phyloP scores from a whole-genome alignment of 2,329 filamentous ascomycete genomes.

The Diaporthe ampelina region DNA sequence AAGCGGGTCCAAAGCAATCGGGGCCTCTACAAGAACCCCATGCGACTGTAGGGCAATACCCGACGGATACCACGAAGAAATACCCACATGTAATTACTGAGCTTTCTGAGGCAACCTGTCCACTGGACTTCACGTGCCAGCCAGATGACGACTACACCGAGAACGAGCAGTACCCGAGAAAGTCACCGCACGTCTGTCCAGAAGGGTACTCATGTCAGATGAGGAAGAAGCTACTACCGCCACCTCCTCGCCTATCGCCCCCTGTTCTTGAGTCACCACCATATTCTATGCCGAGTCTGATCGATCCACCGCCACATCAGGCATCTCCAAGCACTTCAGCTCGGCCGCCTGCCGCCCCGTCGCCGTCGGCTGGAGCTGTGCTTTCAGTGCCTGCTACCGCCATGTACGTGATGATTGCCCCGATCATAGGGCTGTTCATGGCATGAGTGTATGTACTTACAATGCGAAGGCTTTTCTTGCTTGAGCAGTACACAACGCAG shows the following conservation, averaged over 20 bases:
- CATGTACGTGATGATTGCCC: not conserved
- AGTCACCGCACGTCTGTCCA: constrained; percentile 7
- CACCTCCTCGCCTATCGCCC: not conserved
- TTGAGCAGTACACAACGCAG: not conserved
- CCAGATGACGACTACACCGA: not conserved
- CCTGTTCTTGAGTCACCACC: not conserved
- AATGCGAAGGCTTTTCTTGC: not conserved
- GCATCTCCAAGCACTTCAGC: not conserved
- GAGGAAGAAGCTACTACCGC: not conserved
- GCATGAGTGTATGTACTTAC: not conserved
- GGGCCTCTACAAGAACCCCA: no score
- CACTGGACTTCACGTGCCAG: constrained; percentile 7
- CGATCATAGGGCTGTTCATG: not conserved
- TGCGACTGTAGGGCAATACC: no score
- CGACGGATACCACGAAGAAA: not conserved
- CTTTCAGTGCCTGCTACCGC: not conserved
- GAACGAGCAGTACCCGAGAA: not conserved
- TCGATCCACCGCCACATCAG: not conserved
- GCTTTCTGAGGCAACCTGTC: constrained; percentile 4
- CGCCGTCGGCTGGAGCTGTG: not conserved
- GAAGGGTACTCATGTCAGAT: constrained; percentile 28
- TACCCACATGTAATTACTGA: not conserved
- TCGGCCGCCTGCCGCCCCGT: not conserved
- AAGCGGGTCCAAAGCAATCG: no score
- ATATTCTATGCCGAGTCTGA: not conserved